Percentiles rank a stretch among this genome's conserved stretches.
Conservation (phyloP, 1,284 basidiomycete genomes). For the Trichosporon faecale region DNA sequence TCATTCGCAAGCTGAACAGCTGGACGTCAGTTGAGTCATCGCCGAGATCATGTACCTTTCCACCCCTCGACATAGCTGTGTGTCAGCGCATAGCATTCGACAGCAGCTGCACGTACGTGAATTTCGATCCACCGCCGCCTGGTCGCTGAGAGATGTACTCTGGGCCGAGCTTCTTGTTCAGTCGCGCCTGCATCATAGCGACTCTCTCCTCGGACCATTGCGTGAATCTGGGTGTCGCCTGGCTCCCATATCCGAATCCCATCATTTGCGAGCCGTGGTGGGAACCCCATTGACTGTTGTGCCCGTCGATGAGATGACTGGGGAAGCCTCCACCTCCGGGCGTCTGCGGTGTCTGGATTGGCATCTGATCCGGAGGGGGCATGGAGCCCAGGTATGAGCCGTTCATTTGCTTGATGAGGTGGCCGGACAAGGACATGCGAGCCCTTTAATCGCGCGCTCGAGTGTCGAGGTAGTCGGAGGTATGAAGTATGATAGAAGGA, state of each 20-base stretch:
- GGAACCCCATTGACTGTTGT: conserved; percentile 18
- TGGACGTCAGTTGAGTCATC: conserved; percentile 21
- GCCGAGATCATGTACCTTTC: conserved; percentile 58
- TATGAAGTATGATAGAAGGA: not conserved
- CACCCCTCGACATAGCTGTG: conserved; percentile 92
- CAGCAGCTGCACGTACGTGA: conserved; percentile 52
- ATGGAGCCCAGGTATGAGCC: conserved; percentile 13
- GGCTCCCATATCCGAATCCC: conserved; percentile 7
- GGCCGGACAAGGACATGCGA: conserved; percentile 38
- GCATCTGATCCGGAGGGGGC: conserved; percentile 16
- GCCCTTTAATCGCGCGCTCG: not conserved
- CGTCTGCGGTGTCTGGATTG: conserved; percentile 20
- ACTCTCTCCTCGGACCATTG: conserved; percentile 60
- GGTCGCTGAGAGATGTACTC: conserved; percentile 88
- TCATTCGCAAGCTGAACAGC: conserved; percentile 95
- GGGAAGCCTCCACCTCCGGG: not conserved
- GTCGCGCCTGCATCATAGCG: conserved; percentile 71
- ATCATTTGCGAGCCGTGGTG: conserved; percentile 18
- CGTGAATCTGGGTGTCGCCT: conserved; percentile 27
- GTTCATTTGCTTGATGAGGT: conserved; percentile 39
- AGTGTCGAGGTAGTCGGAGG: not conserved
- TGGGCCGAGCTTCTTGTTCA: conserved; percentile 85
- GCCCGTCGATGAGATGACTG: not conserved
- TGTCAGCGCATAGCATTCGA: conserved; percentile 3
- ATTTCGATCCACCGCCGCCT: conserved; percentile 74